Evolutionary conservation across 129 eudicot genomes (phyloP), one percentile per base, ranked within the genome.

Genomic region (Escallonia rubra): DNA sequence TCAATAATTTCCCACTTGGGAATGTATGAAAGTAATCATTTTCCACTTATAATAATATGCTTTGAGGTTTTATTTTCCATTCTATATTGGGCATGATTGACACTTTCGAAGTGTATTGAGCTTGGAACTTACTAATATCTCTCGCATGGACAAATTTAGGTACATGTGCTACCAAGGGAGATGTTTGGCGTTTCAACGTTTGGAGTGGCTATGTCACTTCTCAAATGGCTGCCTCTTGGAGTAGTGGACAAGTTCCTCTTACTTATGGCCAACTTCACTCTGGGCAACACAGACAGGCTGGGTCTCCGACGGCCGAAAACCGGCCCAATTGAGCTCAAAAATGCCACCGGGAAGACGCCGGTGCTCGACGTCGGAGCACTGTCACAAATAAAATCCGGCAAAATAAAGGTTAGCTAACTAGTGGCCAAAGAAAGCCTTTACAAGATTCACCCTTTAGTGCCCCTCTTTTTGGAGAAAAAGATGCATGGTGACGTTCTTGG

Each of bases 151-250:
- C 34, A 23, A 23, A 49, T 67, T 62, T 74, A 91, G 96, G 93
- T 88, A 49, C 97, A 91, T 83, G 76, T 91, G 68, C 70, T 91
- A 41, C 96, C 96, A 43, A 87, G 97, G 76, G 96, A 91, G 83
- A 83, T 85, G 93, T 85, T 91, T 78, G 96, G 97, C 11, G 69
- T 86, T 47, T 75, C 97, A 64, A 87, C 97, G 48, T 91, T 87
- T 85, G 82, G 87, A 34, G 58, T 88, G 41, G 93, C 88, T 3
- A 85, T 91, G 94, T 57, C 79, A 34, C 87, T 91, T 56, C 83
- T 87, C 59, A 91, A 91, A 74, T 91, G 96, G 94, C 64, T 90
- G 65, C 97, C 97, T 38, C 77, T 90, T 65, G 78, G 80, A 70
- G 16, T 87, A 44, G 97, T 90, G 53, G 97, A 87, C 86, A 80